phyloP scores from a whole-genome alignment of 352 stramenopile genomes.

The Phytophthora quininea region DNA sequence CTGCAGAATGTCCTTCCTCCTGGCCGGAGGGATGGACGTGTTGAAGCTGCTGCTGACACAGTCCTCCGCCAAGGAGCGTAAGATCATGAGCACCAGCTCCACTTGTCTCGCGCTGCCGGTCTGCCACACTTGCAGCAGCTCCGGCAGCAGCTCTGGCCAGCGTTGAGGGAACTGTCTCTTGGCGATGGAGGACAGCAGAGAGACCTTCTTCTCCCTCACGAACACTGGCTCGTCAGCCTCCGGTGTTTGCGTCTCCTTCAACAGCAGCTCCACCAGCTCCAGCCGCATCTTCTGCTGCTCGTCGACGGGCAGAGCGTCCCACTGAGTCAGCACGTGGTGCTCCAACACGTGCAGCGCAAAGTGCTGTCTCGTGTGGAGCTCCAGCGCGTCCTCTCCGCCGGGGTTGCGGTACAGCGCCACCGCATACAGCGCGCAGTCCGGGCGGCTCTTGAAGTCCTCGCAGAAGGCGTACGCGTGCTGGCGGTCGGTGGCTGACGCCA shows the following conservation, averaged over 20 bases:
- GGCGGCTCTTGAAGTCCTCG: constrained; percentile 73
- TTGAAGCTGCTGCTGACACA: constrained; percentile 85
- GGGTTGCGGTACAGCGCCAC: constrained; percentile 77
- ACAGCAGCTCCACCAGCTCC: constrained; percentile 65
- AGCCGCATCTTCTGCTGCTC: constrained; percentile 56
- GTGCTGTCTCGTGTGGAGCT: constrained; percentile 65
- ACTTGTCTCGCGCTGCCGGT: constrained; percentile 48
- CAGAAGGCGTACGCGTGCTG: constrained; percentile 73
- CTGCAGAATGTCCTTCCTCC: constrained; percentile 82
- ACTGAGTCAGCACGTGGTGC: constrained; percentile 67
- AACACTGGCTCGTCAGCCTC: constrained; percentile 58
- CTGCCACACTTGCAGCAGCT: constrained; percentile 70
- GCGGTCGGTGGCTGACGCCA: constrained; percentile 48
- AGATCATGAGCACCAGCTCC: constrained; percentile 74
- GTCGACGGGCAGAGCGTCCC: constrained; percentile 46
- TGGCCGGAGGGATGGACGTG: constrained; percentile 70
- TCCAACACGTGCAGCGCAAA: constrained; percentile 84
- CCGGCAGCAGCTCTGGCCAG: constrained; percentile 70
- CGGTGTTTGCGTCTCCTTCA: constrained; percentile 13
- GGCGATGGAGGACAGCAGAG: constrained; percentile 70
- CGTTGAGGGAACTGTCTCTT: constrained; percentile 87
- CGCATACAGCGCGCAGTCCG: constrained; percentile 75
- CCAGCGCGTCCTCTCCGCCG: constrained; percentile 30
- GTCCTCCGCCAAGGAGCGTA: constrained; percentile 79
- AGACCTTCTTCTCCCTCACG: constrained; percentile 80